Conservation (phyloP, 768 basidiomycete species). For the Lactifluus piperatus region DNA sequence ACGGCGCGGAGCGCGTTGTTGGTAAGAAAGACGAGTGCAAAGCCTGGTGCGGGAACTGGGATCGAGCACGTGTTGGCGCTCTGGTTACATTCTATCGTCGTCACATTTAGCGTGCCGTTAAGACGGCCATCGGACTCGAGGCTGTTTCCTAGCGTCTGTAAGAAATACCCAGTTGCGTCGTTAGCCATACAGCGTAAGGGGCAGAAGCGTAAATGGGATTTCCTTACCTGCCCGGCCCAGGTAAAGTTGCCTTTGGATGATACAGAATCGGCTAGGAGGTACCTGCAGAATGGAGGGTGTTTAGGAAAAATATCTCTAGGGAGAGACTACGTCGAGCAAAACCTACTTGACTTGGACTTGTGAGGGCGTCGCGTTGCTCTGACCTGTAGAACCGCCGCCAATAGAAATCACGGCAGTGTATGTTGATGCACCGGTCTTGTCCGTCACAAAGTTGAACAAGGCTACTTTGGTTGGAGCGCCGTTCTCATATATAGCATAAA, state of each 20-base stretch:
- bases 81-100: conserved; percentile 53
- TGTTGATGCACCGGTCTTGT: conserved; percentile 44
- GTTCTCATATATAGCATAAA: conserved; percentile 67
- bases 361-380: conserved; percentile 33
- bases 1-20: conserved; percentile 31
- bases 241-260: conserved; percentile 56
- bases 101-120: conserved; percentile 45
- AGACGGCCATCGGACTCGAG: conserved; percentile 63
- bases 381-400: conserved; percentile 35
- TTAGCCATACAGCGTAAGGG: background rate
- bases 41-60: conserved; percentile 58
- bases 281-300: conserved; percentile 30
- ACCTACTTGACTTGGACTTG: conserved; percentile 49
- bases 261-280: conserved; percentile 47
- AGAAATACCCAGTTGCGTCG: background rate
- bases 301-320: background rate
- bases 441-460: conserved; percentile 66
- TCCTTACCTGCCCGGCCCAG: conserved; percentile 67
- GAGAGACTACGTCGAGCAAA: conserved; percentile 1
- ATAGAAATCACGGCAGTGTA: conserved; percentile 45
- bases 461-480: conserved; percentile 51
- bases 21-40: conserved; percentile 68
- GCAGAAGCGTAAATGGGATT: background rate
- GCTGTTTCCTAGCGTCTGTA: conserved; percentile 49
- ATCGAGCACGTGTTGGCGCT: conserved; percentile 46